Evolutionary conservation across 139 green algal genomes (phyloP), one percentile per base, ranked within the genome.

Genomic region (Coccomyxa sp.): DNA sequence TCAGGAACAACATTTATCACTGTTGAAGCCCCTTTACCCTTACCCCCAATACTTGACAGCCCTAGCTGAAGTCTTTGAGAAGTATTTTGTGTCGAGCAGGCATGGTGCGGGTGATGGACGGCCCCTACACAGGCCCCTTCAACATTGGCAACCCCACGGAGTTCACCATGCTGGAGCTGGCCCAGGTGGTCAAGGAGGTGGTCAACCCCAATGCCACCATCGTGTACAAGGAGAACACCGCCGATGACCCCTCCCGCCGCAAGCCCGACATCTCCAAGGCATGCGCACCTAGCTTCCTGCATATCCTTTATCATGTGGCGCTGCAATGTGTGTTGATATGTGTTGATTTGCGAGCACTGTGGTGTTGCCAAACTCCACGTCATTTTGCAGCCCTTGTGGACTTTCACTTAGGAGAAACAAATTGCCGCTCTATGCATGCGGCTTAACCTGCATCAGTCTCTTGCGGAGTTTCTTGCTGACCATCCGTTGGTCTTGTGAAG

Each of bases 131-230:
- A n/a, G 97, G 97, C 3, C 97, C 97, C 28, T 97, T 99, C 94
- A 99, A 99, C 91, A 84, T 99, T 21, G 97, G 97, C 82, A 99
- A 99, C 89, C 97, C 97, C 38, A 93, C 92, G 0, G 97, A 99
- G 93, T 99, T 99, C 89, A 99, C 95, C 51, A 99, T 99, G 95
- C 87, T 98, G 71, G 95, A 99, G 91, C 93, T 99, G 82, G 97
- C 97, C 45, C 84, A 97, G 76, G 82, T 98, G 81, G 95, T 98
- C 38, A 88, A 91, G 86, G 88, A 97, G 86, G 91, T 97, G 76
- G 93, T 98, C 63, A 97, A 98, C 89, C 94, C 93, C 25, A 77
- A 93, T 0, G 90, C 89, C 0, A 81, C 88, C 76, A 93, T 97
- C 27, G 79, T 91, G 15, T 98, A 91, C 87, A 88, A 89, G 27